Percentiles rank a stretch among this genome's conserved stretches.
Conservation (phyloP, 2,329 filamentous ascomycete species). For the Botrytis deweyae region DNA sequence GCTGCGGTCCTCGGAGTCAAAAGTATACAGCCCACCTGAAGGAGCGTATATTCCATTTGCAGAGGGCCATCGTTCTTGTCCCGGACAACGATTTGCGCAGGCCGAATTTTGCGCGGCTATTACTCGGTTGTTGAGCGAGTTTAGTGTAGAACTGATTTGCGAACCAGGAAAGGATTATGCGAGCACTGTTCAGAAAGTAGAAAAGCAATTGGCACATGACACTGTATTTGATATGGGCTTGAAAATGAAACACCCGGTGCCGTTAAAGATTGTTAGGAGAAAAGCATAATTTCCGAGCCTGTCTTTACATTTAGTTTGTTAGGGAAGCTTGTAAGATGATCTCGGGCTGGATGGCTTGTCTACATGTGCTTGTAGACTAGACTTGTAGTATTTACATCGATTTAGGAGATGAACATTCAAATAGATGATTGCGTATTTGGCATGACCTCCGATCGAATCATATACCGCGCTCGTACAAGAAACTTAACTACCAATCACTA, state of each 20-base stretch:
- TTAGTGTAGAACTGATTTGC: neutral
- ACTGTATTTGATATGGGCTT: conserved; percentile 10
- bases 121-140: neutral
- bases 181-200: neutral
- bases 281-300: neutral
- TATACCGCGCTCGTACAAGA: no score
- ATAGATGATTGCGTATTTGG: no score
- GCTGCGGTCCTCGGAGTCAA: neutral
- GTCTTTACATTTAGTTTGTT: neutral
- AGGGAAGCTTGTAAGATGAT: no score
- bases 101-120: neutral
- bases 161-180: neutral
- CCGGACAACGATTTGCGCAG: neutral
- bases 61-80: conserved; percentile 1
- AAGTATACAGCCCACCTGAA: neutral
- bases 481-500: no score
- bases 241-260: conserved; percentile 2
- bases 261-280: neutral
- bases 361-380: no score
- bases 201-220: neutral
- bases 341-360: no score
- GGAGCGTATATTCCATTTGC: conserved; percentile 9
- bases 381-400: no score
- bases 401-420: no score
- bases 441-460: no score